Evolutionary conservation across 108 stramenopile genomes (phyloP).

Genomic region (Seminavis robusta): DNA sequence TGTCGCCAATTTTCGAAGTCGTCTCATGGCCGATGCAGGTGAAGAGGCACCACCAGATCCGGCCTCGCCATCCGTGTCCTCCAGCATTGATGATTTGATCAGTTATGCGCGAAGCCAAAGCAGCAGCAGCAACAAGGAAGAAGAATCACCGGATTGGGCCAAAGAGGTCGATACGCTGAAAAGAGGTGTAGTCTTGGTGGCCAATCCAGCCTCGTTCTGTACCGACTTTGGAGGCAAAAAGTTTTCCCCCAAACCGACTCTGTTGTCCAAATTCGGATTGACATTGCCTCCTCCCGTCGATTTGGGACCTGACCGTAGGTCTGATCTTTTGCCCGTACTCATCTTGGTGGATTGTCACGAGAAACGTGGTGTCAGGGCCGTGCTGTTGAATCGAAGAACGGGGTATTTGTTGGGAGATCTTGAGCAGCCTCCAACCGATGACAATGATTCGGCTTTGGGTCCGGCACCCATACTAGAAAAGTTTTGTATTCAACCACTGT

Average conservation of each 20-base stretch:
- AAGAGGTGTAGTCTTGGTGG: conserved; percentile 60
- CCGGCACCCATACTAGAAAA: conserved; percentile 44
- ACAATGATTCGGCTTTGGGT: conserved; percentile 1
- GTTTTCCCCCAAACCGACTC: conserved; percentile 32
- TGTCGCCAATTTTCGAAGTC: conserved; percentile 49
- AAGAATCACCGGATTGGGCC: too few species aligned
- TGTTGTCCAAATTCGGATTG: conserved; percentile 75
- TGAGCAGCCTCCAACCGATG: conserved; percentile 35
- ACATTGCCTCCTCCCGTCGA: conserved; percentile 69
- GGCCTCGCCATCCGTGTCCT: conserved; percentile 16
- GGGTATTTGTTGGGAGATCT: conserved; percentile 85
- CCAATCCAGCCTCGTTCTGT: conserved; percentile 51
- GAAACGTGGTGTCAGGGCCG: conserved; percentile 42
- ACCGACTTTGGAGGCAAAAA: conserved; percentile 5
- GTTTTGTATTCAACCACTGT: conserved; percentile 84
- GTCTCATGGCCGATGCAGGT: conserved; percentile 46
- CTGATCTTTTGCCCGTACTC: conserved; percentile 76
- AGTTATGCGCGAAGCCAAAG: conserved; percentile 42
- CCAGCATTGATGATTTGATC: conserved; percentile 50
- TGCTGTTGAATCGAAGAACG: conserved; percentile 74
- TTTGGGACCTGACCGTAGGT: conserved; percentile 77
- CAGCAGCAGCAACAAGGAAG: conserved; percentile 4
- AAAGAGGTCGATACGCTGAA: conserved; percentile 38
- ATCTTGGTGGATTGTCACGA: conserved; percentile 49
- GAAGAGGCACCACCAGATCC: conserved; percentile 29